A percentile compares a stretch with the other conserved stretches of the same genome.
Conservation (phyloP, 164 flowering plant species). For the Nymphaea colorata region DNA sequence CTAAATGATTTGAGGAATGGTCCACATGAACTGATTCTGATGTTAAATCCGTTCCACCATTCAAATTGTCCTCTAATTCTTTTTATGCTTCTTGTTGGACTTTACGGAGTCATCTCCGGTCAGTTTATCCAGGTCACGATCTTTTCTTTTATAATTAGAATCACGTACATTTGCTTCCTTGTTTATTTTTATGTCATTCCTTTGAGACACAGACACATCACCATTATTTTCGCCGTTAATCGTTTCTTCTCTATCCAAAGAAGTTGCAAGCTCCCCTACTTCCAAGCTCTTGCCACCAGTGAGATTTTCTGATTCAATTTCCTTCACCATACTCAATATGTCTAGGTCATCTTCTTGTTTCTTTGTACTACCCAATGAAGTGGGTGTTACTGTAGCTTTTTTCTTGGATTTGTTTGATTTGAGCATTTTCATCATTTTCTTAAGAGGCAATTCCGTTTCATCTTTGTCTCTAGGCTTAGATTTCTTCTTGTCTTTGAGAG, state of each 20-base stretch:
- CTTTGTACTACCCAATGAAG: constrained; percentile 21
- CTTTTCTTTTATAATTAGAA: not conserved
- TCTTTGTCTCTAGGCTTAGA: constrained; percentile 46
- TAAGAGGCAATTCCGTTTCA: constrained; percentile 77
- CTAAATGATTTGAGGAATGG: no score
- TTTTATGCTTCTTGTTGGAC: not conserved
- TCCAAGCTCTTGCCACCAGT: constrained; percentile 29
- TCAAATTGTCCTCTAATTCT: not conserved
- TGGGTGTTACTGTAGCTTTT: constrained; percentile 18
- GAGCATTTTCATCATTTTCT: constrained; percentile 54
- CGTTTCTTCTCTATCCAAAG: not conserved
- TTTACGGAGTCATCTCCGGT: not conserved
- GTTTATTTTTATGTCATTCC: not conserved
- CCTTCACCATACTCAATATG: constrained; percentile 73
- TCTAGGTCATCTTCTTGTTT: constrained; percentile 48
- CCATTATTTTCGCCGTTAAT: not conserved
- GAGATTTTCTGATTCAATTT: constrained; percentile 57
- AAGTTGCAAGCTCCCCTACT: constrained; percentile 19
- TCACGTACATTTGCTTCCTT: not conserved
- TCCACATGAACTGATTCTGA: not conserved
- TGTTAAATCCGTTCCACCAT: not conserved
- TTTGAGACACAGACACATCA: not conserved
- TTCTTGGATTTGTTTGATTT: constrained; percentile 47
- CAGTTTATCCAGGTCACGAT: not conserved
- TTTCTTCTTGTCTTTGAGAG: constrained; percentile 26